A percentile compares a stretch with the other conserved stretches of the same genome.
phyloP scores from a whole-genome alignment of 2,329 filamentous ascomycete species.

The Gnomoniopsis smithogilvyi region DNA sequence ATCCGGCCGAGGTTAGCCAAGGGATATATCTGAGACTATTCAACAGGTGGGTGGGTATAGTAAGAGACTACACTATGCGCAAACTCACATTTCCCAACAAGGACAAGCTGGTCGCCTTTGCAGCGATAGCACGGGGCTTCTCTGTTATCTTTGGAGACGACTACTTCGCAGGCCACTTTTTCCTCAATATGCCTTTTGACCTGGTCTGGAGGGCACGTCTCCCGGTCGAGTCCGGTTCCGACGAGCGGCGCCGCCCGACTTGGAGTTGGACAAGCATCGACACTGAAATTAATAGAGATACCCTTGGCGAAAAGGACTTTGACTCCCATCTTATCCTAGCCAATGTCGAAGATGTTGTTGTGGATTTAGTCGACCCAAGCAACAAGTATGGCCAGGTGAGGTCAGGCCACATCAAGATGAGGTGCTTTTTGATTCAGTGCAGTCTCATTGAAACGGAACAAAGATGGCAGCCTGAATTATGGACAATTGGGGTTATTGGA shows the following conservation, averaged over 20 bases:
- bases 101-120: conserved; percentile 1
- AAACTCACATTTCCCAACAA: conserved; percentile 1
- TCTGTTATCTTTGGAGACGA: not conserved
- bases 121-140: not conserved
- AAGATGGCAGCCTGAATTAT: too few relatives aligned
- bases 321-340: too few relatives aligned
- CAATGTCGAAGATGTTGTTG: not conserved
- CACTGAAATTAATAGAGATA: not conserved
- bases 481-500: too few relatives aligned
- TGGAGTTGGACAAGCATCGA: conserved; percentile 2
- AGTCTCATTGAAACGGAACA: too few relatives aligned
- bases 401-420: not conserved
- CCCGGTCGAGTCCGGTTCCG: not conserved
- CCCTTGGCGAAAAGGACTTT: too few relatives aligned
- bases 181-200: not conserved
- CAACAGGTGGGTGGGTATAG: not conserved
- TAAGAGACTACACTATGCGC: not conserved
- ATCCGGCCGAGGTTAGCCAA: too few relatives aligned
- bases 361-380: not conserved
- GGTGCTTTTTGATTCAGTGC: not conserved
- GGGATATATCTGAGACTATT: not conserved
- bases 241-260: not conserved
- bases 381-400: not conserved
- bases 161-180: conserved; percentile 4
- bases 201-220: not conserved